Evolutionary conservation across 2,329 filamentous ascomycete genomes (phyloP).

Genomic region (Emmonsiellopsis sp.): DNA sequence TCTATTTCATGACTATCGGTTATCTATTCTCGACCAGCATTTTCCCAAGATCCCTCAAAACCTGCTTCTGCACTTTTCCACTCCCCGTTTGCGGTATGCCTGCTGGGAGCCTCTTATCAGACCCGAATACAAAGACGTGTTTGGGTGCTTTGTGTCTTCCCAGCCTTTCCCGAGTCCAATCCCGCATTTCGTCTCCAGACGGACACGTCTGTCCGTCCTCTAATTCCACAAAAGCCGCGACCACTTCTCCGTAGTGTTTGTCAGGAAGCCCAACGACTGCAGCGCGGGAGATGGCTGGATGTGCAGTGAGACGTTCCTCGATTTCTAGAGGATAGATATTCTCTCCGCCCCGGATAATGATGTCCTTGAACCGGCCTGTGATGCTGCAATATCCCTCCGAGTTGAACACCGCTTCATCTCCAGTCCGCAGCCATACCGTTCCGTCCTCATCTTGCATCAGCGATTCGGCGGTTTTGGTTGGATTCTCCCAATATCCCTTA

Average conservation of each 20-base stretch:
- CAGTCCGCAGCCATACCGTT: slow-evolving; percentile 55
- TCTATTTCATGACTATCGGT: background rate
- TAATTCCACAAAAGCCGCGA: slow-evolving; percentile 50
- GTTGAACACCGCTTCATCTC: slow-evolving; percentile 47
- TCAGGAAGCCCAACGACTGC: slow-evolving; percentile 62
- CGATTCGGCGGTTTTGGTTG: slow-evolving; percentile 64
- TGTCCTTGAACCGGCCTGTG: slow-evolving; percentile 69
- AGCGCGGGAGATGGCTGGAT: slow-evolving; percentile 53
- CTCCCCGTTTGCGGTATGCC: slow-evolving; percentile 59
- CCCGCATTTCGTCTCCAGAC: slow-evolving; percentile 45
- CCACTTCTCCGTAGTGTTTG: slow-evolving; percentile 63
- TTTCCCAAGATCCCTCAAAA: slow-evolving; percentile 41
- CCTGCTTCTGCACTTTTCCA: slow-evolving; percentile 58
- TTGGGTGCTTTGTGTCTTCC: slow-evolving; percentile 60
- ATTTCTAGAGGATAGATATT: slow-evolving; percentile 68
- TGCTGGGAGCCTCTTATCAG: slow-evolving; percentile 39
- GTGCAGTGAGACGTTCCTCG: slow-evolving; percentile 59
- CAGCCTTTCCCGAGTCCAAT: slow-evolving; percentile 53
- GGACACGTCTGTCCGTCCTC: slow-evolving; percentile 29
- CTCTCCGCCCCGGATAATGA: slow-evolving; percentile 66
- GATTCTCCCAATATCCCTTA: slow-evolving; percentile 54
- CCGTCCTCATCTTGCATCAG: slow-evolving; percentile 54
- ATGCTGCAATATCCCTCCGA: slow-evolving; percentile 59
- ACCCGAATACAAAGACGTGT: slow-evolving; percentile 67
- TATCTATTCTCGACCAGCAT: slow-evolving; percentile 27